Base-by-base conservation (phyloP, 164 flowering plant species). In the Magnolia kwangsiensis region DNA sequence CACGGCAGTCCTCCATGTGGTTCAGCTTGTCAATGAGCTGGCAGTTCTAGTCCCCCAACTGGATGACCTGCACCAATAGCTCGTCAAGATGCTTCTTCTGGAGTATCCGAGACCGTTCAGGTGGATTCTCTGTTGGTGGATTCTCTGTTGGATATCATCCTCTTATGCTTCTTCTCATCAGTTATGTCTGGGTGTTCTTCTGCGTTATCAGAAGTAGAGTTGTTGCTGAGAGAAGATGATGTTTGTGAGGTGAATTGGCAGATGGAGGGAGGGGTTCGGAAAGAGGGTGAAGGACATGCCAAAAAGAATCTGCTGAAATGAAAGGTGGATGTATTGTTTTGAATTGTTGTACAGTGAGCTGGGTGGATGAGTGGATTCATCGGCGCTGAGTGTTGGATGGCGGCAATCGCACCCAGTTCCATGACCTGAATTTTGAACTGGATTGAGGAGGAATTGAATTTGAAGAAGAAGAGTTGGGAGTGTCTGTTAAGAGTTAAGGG, bases 111-210 rank as follows among this genome's bases (percentile, higher is more conserved):
- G 98, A 93, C 58, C 98, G 50, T 16, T 97, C 85, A n/a, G 8
- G 98, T 97, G 1, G 98, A 95, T 80, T 95, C 98, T 77, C 98
- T 79, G 72, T 95, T 85, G 8, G 98, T 97, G 1, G 98, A 95
- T 80, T 95, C 98, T 77, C 98, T 79, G 72, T 95, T 95, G 0
- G 98, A 95, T 81, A 95, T 89, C 98, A 93, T 95, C 78, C 98
- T 87, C 75, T 98, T 84, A 81, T 87, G 91, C 81, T 86, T 92
- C 85, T 98, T 82, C 87, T 95, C 98, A 27, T 89, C 91, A 72
- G 90, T 88, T 23, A 90, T 80, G 19, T 81, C 77, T 51, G 92
- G 93, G 31, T 91, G 90, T 72, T 90, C 96, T 2, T 90, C 94
- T 7, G 93, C 95, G 72, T 93, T 96, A 72, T 92, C 98, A 16